A percentile compares a stretch with the other conserved stretches of the same genome.
Conservation (phyloP, 192 early-diverging fungal genomes). For the Backusella morwellensis region DNA sequence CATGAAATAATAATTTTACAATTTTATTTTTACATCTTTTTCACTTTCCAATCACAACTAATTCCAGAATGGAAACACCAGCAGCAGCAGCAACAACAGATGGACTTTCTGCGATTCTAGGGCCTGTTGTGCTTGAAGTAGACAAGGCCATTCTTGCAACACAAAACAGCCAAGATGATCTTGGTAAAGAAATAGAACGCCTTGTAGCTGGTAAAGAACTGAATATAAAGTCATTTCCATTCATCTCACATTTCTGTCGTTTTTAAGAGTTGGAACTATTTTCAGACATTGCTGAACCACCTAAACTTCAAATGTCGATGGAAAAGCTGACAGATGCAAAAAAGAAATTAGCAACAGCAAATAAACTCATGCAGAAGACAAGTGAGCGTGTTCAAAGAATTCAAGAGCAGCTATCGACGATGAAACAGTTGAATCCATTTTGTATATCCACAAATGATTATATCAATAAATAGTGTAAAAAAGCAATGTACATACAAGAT, state of each 20-base stretch:
- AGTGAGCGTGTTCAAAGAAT: constrained; percentile 45
- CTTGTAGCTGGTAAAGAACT: constrained; percentile 45
- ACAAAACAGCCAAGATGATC: constrained; percentile 50
- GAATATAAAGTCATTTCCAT: too few species aligned
- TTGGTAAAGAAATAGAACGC: constrained; percentile 57
- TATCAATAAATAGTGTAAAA: not conserved
- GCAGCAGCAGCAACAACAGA: constrained; percentile 12
- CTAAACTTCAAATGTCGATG: constrained; percentile 47
- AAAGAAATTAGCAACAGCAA: constrained; percentile 44
- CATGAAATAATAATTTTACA: not conserved
- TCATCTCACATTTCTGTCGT: not conserved
- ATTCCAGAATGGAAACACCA: not conserved
- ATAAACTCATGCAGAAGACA: constrained; percentile 44
- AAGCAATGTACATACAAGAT: not conserved
- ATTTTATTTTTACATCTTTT: not conserved
- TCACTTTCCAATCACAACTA: not conserved
- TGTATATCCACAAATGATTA: not conserved
- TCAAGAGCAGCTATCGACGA: constrained; percentile 34
- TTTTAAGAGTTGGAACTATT: constrained; percentile 52
- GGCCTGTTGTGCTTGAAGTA: constrained; percentile 50
- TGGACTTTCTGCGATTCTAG: constrained; percentile 43
- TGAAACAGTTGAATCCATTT: not conserved
- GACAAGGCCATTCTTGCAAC: constrained; percentile 49
- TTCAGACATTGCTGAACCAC: constrained; percentile 43
- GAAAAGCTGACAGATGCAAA: constrained; percentile 47